A percentile compares a stretch with the other conserved stretches of the same genome.
Conservation (phyloP, 345 rosid genomes). For the Physaria fendleri region DNA sequence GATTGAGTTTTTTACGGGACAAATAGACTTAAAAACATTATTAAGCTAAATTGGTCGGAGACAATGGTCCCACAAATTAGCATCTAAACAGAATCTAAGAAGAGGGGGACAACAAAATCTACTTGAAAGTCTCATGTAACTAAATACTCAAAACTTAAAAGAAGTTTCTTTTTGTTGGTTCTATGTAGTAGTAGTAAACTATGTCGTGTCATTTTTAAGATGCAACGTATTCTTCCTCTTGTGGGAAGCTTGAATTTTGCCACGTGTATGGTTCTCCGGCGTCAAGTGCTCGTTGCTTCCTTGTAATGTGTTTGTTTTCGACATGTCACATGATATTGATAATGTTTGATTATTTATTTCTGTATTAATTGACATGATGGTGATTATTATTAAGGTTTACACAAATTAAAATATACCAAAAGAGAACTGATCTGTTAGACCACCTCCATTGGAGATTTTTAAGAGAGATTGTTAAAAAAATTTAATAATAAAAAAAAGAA, state of each 20-base stretch:
- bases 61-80: slow-evolving; percentile 14
- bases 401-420: not conserved
- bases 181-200: slow-evolving; percentile 7
- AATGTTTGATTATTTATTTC: not conserved
- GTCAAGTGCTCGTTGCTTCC: slow-evolving; percentile 11
- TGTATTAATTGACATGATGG: slow-evolving; percentile 15
- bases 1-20: not conserved
- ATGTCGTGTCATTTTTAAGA: slow-evolving; percentile 10
- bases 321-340: slow-evolving; percentile 19
- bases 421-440: not conserved
- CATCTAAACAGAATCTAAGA: slow-evolving; percentile 19
- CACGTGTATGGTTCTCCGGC: slow-evolving; percentile 26
- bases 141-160: not conserved
- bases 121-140: slow-evolving; percentile 6
- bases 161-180: slow-evolving; percentile 8
- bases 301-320: slow-evolving; percentile 21
- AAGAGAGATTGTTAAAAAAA: too few species aligned
- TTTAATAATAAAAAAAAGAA: too few species aligned
- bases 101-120: slow-evolving; percentile 26
- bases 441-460: too few species aligned
- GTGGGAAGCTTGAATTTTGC: not conserved
- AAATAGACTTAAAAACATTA: slow-evolving; percentile 14
- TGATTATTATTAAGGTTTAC: not conserved
- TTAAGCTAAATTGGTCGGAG: slow-evolving; percentile 17
- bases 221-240: slow-evolving; percentile 21